phyloP scores from a whole-genome alignment of 106 monocot species.

The Xerophyta viscosa region DNA sequence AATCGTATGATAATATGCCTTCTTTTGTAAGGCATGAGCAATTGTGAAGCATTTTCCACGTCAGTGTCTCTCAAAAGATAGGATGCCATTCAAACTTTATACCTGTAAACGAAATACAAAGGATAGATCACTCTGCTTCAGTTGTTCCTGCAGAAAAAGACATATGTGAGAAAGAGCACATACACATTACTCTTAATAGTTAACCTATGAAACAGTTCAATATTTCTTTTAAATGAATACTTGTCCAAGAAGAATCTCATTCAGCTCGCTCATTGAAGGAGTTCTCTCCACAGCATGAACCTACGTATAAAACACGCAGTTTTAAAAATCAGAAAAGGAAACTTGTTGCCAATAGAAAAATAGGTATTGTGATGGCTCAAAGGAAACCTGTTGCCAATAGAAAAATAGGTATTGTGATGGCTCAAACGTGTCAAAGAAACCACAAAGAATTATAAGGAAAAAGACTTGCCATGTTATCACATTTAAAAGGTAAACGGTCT shows the following conservation, averaged over 20 bases:
- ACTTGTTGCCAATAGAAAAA: no score
- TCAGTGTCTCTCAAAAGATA: no score
- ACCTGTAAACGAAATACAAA: slow-evolving; percentile 99
- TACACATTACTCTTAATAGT: neutral
- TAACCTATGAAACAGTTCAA: neutral
- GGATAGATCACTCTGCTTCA: slow-evolving; percentile 86
- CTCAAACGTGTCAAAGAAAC: no score
- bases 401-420: no score
- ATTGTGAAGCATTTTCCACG: no score
- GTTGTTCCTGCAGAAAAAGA: slow-evolving; percentile 80
- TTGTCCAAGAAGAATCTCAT: slow-evolving; percentile 98
- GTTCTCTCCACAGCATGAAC: slow-evolving; percentile 93
- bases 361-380: no score
- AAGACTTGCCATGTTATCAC: no score
- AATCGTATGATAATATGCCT: no score
- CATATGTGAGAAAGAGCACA: neutral
- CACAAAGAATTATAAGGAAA: no score
- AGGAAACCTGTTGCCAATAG: no score
- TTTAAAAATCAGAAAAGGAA: neutral
- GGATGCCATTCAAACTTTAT: neutral
- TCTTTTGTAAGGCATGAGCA: no score
- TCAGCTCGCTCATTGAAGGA: slow-evolving; percentile 95
- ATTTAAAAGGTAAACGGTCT: no score
- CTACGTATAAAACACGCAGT: slow-evolving; percentile 20
- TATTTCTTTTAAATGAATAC: slow-evolving; percentile 18